These are phyloP conservation scores for Phytophthora fragariae DNA, from an alignment of 352 stramenopile species.

Conservation along the genomic window DNA sequence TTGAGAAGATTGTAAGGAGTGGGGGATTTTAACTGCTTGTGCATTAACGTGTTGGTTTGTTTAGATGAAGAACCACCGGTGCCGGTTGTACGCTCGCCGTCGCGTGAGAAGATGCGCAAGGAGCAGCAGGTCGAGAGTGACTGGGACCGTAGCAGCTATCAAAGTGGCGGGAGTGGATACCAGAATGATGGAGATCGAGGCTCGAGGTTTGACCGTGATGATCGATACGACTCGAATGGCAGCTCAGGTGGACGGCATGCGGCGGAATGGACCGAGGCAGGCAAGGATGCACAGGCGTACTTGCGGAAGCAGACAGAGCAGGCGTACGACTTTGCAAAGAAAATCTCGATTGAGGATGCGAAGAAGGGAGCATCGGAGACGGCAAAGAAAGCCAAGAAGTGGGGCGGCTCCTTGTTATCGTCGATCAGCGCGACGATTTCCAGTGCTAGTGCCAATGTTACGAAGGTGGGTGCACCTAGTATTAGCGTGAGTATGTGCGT, in stretches of 20 bases:
- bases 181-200: conserved; percentile 23
- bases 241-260: conserved; percentile 15
- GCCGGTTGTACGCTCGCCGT: conserved; percentile 24
- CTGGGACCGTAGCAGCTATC: conserved; percentile 39
- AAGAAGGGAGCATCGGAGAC: conserved; percentile 85
- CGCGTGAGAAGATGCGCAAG: conserved; percentile 36
- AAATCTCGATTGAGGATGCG: conserved; percentile 87
- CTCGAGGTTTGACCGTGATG: conserved; percentile 34
- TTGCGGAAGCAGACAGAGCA: conserved; percentile 87
- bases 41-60: conserved; percentile 9
- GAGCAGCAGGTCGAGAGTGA: conserved; percentile 28
- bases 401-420: conserved; percentile 81
- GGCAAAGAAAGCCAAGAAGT: conserved; percentile 91
- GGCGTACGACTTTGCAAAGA: conserved; percentile 90
- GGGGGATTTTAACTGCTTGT: neutral
- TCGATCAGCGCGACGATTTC: conserved; percentile 83
- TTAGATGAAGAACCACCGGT: conserved; percentile 46
- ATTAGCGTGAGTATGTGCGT: neutral
- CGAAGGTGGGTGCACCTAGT: conserved; percentile 52
- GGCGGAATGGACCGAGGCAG: conserved; percentile 47
- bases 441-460: conserved; percentile 57
- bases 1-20: neutral
- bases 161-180: conserved; percentile 29
- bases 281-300: conserved; percentile 68
- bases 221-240: conserved; percentile 42